Conservation (phyloP, 345 rosid species). For the Eucalyptus cloeziana region DNA sequence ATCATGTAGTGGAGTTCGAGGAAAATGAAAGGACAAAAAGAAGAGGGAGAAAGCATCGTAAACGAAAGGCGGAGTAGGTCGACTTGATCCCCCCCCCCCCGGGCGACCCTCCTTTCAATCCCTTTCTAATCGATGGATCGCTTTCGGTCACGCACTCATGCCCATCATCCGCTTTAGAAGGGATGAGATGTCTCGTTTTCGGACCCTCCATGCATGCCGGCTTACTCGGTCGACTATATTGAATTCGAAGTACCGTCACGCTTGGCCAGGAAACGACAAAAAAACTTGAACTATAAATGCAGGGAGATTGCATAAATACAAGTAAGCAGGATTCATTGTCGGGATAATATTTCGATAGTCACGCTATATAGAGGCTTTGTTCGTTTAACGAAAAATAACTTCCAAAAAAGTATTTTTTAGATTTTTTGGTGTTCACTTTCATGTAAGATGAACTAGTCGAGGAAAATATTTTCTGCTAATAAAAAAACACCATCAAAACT, state of each 20-base stretch:
- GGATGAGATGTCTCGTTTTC: neutral
- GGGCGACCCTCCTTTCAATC: neutral
- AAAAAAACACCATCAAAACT: no score
- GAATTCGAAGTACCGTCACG: neutral
- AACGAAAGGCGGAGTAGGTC: neutral
- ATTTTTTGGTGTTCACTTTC: rapidly evolving
- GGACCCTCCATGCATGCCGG: neutral
- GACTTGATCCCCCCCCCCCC: neutral
- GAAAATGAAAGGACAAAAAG: neutral
- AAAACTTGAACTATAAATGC: neutral
- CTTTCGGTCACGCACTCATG: neutral
- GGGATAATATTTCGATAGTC: no score
- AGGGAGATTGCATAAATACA: no score
- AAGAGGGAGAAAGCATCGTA: no score
- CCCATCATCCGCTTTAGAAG: neutral
- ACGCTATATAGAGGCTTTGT: rapidly evolving
- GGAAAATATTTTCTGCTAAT: rapidly evolving
- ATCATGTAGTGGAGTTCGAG: neutral
- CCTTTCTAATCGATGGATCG: neutral
- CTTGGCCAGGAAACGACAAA: neutral
- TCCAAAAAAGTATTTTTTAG: no score
- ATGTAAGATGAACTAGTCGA: no score
- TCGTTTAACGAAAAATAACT: rapidly evolving
- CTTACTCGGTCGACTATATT: neutral
- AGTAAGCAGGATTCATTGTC: rapidly evolving